Evolutionary conservation across 495 filamentous ascomycete genomes (phyloP), one percentile per base, ranked within the genome.

Genomic region (Hyaloscypha finlandica): DNA sequence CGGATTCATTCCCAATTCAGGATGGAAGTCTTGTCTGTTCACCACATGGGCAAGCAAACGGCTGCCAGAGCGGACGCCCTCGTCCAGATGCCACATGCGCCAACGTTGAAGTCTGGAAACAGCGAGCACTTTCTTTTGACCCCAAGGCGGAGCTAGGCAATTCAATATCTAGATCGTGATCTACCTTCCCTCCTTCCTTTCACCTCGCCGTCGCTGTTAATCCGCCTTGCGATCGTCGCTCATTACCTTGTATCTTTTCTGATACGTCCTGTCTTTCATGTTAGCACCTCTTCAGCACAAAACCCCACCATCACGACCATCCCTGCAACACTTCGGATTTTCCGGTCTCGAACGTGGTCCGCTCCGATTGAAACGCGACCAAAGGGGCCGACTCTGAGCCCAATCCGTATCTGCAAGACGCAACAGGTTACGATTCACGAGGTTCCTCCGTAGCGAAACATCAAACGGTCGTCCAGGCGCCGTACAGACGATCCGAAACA

Each of bases 211-310:
- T 58, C 62, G 32, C 31, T 45, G 11, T 37, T 19, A 6, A 37
- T 53, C 37, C 33, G 51, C 20, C 32, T 59, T 56, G 39, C 51
- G 42, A 20, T 31, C 14, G n/a, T 52, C 33, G 25, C 22, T 68
- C 30, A 8, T 58, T 63, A 35, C 35, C 29, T 9, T 56, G 66
- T 68, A 68, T 68, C 65, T 67, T n/a, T 45, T 56, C 20, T 48
- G 66, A 68, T 68, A 68, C 66, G 66, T 68, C 59, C 66, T 64
- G 3, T 68, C 66, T 6, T 68, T 68, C 22, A 59, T 8, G 30
- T 64, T 59, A 0, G 33, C n/a, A 37, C 54, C 37, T 12, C 42
- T 11, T 19, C 42, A 48, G 42, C 16, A 48, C 42, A 48, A 48
- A 12, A 0, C 16, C 42, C 42, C 9, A 11, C 42, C 3, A 14